Base-by-base conservation (phyloP, 305 asterid species). In the Fraxinus angustifolia region DNA sequence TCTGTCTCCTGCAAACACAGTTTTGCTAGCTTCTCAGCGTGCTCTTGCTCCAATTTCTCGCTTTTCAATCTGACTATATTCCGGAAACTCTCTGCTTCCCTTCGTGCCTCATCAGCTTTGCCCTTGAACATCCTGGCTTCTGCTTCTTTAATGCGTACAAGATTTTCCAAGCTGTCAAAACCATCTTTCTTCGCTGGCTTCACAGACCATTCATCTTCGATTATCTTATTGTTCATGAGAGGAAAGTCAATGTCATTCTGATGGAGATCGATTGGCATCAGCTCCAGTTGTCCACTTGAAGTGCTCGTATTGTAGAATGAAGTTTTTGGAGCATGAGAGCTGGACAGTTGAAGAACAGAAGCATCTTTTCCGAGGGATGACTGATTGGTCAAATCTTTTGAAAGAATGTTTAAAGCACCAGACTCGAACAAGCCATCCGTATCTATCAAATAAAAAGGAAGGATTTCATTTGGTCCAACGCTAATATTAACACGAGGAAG, bases 181-280 rank as follows among this genome's bases (percentile, higher is more conserved):
- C 93, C 91, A 36, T 89, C 96, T 80, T 88, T 95, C 83, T 92
- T 95, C 7, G 83, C 4, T 6, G 89, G 92, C 88, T 96, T 96
- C 70, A 96, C 97, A 0, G 98, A 96, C 99, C 99, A 96, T 84
- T 94, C 98, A 26, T 96, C 99, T 88, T 91, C 92, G 42, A 95
- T 83, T 67, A 88, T 81, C 84, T 87, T 89, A 28, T 90, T 82
- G 35, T 79, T 83, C 85, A 78, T 81, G 35, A 76, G 62, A 8
- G 91, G 76, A 72, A 76, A 31, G 38, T 85, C 87, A 60, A 83
- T 26, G 53, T 83, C 87, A 12, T 88, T 88, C 75, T 88, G 91
- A 82, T 88, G 86, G 50, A 86, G 87, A 82, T 92, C 93, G 36
- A 88, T 87, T 8, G 93, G 88, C 11, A 80, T 79, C 3, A 90